A percentile compares a stretch with the other conserved stretches of the same genome.
Evolutionary conservation across 345 rosid species (phyloP).

Genomic region (Syzygium oleosum): DNA sequence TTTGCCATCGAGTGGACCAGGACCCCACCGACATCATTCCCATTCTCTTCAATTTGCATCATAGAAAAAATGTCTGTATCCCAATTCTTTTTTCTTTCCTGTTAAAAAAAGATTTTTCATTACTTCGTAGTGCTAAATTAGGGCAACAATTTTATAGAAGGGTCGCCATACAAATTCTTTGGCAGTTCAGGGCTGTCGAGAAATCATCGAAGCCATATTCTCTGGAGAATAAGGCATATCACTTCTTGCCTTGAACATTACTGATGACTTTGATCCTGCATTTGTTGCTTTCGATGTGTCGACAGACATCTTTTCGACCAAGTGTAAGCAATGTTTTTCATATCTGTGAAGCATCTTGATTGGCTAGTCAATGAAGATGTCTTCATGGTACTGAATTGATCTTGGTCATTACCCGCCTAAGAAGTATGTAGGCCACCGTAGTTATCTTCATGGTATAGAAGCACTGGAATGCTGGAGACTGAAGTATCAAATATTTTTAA

Average conservation of each 20-base stretch:
- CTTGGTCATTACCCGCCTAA: not conserved
- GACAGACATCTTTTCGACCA: not conserved
- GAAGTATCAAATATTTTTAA: too few relatives aligned
- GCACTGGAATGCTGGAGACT: too few relatives aligned
- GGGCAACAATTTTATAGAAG: not conserved
- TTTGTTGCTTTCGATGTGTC: not conserved
- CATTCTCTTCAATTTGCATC: constrained; percentile 14
- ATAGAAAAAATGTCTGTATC: constrained; percentile 9
- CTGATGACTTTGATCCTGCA: not conserved
- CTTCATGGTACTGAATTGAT: not conserved
- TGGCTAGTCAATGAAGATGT: not conserved
- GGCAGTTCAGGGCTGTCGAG: not conserved
- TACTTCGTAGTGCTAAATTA: not conserved
- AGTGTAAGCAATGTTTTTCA: not conserved
- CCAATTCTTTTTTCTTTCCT: constrained; percentile 14
- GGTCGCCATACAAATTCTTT: not conserved
- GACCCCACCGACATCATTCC: not conserved
- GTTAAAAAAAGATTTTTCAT: not conserved
- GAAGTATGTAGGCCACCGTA: not conserved
- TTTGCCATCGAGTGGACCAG: not conserved
- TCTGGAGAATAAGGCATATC: not conserved
- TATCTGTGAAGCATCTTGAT: not conserved
- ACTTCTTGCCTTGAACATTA: not conserved
- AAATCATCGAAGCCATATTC: not conserved
- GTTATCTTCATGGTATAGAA: too few relatives aligned